These are phyloP conservation scores for Starmera stellimalicola DNA, from an alignment of 1,139 yeast genomes.

Conservation along the genomic window DNA sequence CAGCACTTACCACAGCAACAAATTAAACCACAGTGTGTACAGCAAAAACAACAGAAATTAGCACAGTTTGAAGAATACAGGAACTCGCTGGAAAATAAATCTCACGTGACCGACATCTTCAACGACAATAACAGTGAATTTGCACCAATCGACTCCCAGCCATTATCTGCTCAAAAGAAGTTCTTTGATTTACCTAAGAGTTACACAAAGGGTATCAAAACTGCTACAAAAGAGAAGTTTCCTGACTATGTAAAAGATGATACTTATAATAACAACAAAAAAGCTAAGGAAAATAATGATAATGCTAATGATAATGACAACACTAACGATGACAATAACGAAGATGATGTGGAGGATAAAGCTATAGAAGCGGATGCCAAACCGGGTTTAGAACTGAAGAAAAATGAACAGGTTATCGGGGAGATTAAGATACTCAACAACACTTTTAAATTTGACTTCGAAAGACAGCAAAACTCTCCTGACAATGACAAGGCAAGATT, in stretches of 20 bases:
- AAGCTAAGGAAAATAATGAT: too few relatives aligned
- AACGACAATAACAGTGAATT: conserved; percentile 36
- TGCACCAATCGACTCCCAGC: conserved; percentile 47
- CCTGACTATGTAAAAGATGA: conserved; percentile 21
- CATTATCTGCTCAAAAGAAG: conserved; percentile 43
- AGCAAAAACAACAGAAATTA: conserved; percentile 10
- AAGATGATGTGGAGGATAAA: conserved; percentile 21
- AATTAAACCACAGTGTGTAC: not conserved
- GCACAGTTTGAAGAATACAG: conserved; percentile 15
- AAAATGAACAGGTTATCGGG: conserved; percentile 10
- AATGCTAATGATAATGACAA: too few relatives aligned
- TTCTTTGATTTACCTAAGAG: conserved; percentile 25
- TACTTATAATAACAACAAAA: not conserved
- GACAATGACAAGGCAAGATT: conserved; percentile 35
- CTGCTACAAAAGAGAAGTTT: conserved; percentile 23
- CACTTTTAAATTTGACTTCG: conserved; percentile 16
- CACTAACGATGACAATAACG: conserved; percentile 15
- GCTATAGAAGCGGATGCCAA: conserved; percentile 26
- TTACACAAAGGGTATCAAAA: conserved; percentile 20
- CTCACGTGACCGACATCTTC: conserved; percentile 37
- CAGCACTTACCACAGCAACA: not conserved
- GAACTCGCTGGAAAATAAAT: conserved; percentile 6
- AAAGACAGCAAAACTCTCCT: conserved; percentile 10
- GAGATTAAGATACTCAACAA: conserved; percentile 14
- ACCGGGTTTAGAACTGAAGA: conserved; percentile 7